Percentiles rank a stretch among this genome's conserved stretches.
phyloP scores from a whole-genome alignment of 2,329 filamentous ascomycete species.

The Hymenoscyphus albidus region DNA sequence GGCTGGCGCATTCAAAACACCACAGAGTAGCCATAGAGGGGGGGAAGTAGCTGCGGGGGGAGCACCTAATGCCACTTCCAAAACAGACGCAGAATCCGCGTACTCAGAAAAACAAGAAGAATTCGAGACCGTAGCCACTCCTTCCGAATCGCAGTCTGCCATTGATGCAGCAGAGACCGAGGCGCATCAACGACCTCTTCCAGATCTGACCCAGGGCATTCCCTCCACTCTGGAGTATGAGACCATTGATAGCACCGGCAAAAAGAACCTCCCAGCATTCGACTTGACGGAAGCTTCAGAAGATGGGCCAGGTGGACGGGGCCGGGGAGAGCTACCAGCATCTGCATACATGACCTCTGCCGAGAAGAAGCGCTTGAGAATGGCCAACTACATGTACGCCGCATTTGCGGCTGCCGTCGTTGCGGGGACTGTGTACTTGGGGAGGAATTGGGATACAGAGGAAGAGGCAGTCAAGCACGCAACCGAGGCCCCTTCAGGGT shows the following conservation, averaged over 20 bases:
- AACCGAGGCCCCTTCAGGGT: constrained; percentile 72
- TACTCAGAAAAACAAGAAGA: constrained; percentile 28
- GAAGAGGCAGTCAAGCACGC: constrained; percentile 65
- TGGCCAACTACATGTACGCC: constrained; percentile 72
- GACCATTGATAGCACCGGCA: constrained; percentile 44
- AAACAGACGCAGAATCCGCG: constrained; percentile 18
- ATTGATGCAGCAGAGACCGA: constrained; percentile 41
- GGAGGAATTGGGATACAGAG: constrained; percentile 77
- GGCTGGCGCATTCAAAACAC: constrained; percentile 21
- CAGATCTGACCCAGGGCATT: constrained; percentile 90
- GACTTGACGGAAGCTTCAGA: constrained; percentile 46
- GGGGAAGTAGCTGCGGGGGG: constrained; percentile 22
- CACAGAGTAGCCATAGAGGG: constrained; percentile 20
- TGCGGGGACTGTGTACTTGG: constrained; percentile 59
- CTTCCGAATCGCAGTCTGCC: constrained; percentile 33
- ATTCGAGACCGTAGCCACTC: constrained; percentile 35
- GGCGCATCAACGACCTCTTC: constrained; percentile 64
- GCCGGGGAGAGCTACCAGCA: constrained; percentile 65
- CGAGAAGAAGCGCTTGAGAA: constrained; percentile 72
- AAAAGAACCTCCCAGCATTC: constrained; percentile 33
- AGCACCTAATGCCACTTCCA: constrained; percentile 17
- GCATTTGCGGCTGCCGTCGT: constrained; percentile 53
- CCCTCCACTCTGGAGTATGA: constrained; percentile 86
- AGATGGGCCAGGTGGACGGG: constrained; percentile 45
- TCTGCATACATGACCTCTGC: constrained; percentile 87